phyloP scores from a whole-genome alignment of 257 asterid species.

The Solanum ahanhuiri region DNA sequence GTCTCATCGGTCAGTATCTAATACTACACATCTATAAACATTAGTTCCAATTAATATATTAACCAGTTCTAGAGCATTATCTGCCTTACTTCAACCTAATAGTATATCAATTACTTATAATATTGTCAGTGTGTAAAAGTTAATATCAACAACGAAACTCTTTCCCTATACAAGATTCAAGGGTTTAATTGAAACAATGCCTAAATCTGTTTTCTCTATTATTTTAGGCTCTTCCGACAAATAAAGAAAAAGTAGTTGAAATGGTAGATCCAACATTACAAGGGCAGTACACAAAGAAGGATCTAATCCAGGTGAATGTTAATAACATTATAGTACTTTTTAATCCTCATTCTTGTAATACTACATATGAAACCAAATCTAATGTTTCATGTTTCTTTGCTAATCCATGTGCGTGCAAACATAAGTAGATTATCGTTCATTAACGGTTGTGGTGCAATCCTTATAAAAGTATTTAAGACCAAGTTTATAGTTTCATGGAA shows the following conservation, averaged over 20 bases:
- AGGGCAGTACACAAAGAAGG: slow-evolving; percentile 51
- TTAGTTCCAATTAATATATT: no score
- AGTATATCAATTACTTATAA: no score
- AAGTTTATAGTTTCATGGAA: no score
- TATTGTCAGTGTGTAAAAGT: no score
- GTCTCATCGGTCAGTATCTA: no score
- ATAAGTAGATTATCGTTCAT: slow-evolving; percentile 70
- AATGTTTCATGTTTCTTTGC: neutral
- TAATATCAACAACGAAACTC: no score
- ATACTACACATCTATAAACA: no score
- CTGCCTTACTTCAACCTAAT: no score
- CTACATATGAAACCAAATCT: neutral
- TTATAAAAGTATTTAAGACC: no score
- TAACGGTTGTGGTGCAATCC: slow-evolving; percentile 81
- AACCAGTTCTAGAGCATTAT: no score
- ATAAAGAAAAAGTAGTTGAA: slow-evolving; percentile 53
- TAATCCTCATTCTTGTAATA: neutral
- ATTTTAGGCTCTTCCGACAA: slow-evolving; percentile 73
- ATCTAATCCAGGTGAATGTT: slow-evolving; percentile 41
- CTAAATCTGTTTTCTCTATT: neutral
- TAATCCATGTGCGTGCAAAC: slow-evolving; percentile 62
- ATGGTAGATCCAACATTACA: slow-evolving; percentile 65
- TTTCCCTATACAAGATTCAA: no score
- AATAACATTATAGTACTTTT: neutral
- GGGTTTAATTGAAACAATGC: no score